These are phyloP conservation scores for Passalora sequoiae DNA, from an alignment of 2,329 filamentous ascomycete genomes.

Conservation along the genomic window DNA sequence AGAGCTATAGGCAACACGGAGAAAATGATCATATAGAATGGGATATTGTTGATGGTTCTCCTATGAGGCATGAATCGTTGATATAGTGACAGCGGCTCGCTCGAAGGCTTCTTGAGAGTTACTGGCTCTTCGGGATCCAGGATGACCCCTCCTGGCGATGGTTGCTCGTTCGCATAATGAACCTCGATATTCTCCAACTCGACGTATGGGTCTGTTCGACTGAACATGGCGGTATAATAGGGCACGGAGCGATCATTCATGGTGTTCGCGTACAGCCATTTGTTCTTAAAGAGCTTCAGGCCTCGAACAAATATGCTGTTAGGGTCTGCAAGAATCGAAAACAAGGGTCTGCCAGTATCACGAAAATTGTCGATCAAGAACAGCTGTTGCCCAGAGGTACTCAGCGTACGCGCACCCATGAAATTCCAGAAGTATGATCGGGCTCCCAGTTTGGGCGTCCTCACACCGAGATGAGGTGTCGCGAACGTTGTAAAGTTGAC, in stretches of 20 bases:
- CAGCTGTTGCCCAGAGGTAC: conserved; percentile 76
- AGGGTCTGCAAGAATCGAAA: conserved; percentile 76
- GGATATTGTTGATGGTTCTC: conserved; percentile 50
- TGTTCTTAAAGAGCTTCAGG: conserved; percentile 68
- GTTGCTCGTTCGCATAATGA: conserved; percentile 66
- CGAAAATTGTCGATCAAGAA: conserved; percentile 84
- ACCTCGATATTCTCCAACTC: conserved; percentile 62
- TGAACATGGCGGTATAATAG: conserved; percentile 77
- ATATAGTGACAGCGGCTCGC: conserved; percentile 18
- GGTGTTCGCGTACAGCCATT: conserved; percentile 78
- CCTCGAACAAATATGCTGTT: conserved; percentile 80
- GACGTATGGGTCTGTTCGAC: conserved; percentile 70
- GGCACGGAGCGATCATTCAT: conserved; percentile 77
- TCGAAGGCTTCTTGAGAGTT: conserved; percentile 35
- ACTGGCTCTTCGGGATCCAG: conserved; percentile 64
- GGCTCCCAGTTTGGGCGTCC: conserved; percentile 41
- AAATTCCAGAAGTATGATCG: conserved; percentile 59
- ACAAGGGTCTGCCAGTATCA: conserved; percentile 71
- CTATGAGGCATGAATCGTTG: conserved; percentile 22
- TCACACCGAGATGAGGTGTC: conserved; percentile 61
- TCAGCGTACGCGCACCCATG: conserved; percentile 75
- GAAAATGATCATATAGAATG: conserved; percentile 59
- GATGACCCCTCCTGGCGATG: conserved; percentile 65
- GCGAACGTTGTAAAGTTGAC: conserved; percentile 94
- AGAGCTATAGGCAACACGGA: conserved; percentile 71